Evolutionary conservation across 225 moss, liverwort and hornwort genomes (phyloP), one percentile per base, ranked within the genome.

Genomic region (Sphagnum contortum): DNA sequence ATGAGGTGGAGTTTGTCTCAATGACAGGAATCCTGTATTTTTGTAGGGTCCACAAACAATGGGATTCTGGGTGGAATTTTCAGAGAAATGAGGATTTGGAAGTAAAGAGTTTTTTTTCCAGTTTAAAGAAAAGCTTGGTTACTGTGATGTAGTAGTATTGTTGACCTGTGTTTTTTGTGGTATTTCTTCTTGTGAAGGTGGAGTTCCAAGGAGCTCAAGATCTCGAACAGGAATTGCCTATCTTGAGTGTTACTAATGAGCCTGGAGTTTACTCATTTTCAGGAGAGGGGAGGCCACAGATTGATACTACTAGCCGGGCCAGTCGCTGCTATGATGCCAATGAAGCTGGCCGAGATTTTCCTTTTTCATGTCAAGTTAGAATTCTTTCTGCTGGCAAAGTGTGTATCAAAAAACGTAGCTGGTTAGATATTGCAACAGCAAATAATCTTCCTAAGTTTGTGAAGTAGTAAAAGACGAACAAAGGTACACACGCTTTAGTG

Each of bases 341-440:
- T 56, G 76, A 83, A 72, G 83, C 80, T 11, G 74, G 77, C 48
- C 6, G 57, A 48, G 68, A 77, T 52, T 3, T 46, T 8, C 52
- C 77, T 69, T 80, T 66, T 8, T 56, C 72, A 66, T 84, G 84
- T 66, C 75, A 68, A 29, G 75, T 84, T 47, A 70, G 67, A 70
- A 77, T 84, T 50, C 60, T 71, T 13, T 84, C 84, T 14, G 72
- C 77, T 49, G 77, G 72, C 5, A 63, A 65, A 3, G 68, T 84
- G 49, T 68, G 75, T 48, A 77, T 80, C 48, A 71, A 68, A 56
- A 73, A 80, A 72, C 84, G 84, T 12, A 77, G 73, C 66, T 84
- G 84, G 84, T 80, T 84, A 55, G 80, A 84, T 55, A 73, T 80
- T 68, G 84, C 84, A 3, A 80, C 72, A 73, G 75, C 77, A 47